phyloP scores from a whole-genome alignment of 176 grass and related monocot species.

The Leersia perrieri region DNA sequence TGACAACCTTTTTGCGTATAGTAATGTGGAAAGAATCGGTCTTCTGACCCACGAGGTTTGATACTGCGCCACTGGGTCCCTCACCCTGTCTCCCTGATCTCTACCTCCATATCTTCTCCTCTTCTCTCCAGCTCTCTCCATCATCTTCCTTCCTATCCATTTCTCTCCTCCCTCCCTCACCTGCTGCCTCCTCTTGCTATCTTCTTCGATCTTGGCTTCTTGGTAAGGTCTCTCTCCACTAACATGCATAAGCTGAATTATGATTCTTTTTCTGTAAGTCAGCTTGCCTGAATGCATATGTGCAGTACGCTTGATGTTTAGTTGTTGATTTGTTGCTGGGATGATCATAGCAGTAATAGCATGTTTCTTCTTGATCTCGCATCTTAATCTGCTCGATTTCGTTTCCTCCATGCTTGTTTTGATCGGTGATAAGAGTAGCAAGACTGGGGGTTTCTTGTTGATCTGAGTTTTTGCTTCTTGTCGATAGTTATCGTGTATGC shows the following conservation, averaged over 20 bases:
- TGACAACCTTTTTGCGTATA: constrained; percentile 34
- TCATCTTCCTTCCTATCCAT: neutral
- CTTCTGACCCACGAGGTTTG: constrained; percentile 39
- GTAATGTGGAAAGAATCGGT: constrained; percentile 17
- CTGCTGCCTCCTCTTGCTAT: neutral
- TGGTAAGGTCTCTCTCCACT: neutral
- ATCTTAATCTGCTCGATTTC: too few species aligned
- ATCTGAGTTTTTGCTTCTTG: neutral
- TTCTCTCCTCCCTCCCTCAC: neutral
- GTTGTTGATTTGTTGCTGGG: neutral
- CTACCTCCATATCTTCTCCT: neutral
- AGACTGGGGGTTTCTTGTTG: neutral
- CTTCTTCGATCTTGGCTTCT: neutral
- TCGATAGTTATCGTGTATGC: neutral
- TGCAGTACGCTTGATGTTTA: neutral
- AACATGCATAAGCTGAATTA: neutral
- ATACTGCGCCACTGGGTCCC: constrained; percentile 43
- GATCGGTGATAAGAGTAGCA: too few species aligned
- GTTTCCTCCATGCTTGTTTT: too few species aligned
- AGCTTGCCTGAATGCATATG: neutral
- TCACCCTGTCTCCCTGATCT: neutral
- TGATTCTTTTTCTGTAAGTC: neutral
- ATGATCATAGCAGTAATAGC: too few species aligned
- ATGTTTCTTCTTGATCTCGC: too few species aligned
- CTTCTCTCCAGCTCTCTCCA: neutral